Base-by-base conservation (phyloP, 2,329 filamentous ascomycete genomes). In the Penicillium sp. region DNA sequence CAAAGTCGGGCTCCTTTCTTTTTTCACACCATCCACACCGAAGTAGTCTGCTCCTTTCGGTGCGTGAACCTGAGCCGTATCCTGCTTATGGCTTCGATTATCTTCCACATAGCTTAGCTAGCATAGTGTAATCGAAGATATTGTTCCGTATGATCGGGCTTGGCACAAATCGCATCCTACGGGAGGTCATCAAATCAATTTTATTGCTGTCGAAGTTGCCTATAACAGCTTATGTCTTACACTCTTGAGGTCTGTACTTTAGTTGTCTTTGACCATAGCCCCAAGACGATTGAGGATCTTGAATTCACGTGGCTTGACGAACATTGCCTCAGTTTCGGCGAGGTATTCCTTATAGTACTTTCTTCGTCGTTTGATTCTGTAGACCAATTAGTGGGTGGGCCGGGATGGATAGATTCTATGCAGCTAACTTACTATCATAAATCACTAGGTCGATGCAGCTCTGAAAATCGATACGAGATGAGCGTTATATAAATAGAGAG, bases 311-410 rank as follows among this genome's bases (percentile, higher is more conserved):
- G 72, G 69, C 56, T 76, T 76, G 32, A 72, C 49, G 52, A 69
- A 76, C 68, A 77, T 66, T 10, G 69, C 65, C 62, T 71, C 66
- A 9, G 75, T 77, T 7, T 63, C 56, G 12, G 63, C 67, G 2
- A 75, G 53, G 52, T 76, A 77, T 17, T 72, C 71, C 36, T 69
- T 66, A 53, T 77, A 77, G 51, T 78, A 77, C 2, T 68, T n/a
- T 60, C 57, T 75, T 77, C 9, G 59, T 68, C n/a, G 72, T 42
- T 66, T 74, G 72, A 12, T 64, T 51, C 68, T 68, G 52, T 9
- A 40, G 30, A 23, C 5, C 23, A 2, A 23, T 39, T 32, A 37
- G 32, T 41, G 13, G 13, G 9, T 7, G 10, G 8, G n/a, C 10
- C 10, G n/a, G n/a, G n/a, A n/a, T n/a, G n/a, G n/a, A 6, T 3